Percentiles rank a stretch among this genome's conserved stretches.
These are phyloP conservation scores for Plasmodium inui DNA, from an alignment of 169 alveolate species.

Conservation along the genomic window DNA sequence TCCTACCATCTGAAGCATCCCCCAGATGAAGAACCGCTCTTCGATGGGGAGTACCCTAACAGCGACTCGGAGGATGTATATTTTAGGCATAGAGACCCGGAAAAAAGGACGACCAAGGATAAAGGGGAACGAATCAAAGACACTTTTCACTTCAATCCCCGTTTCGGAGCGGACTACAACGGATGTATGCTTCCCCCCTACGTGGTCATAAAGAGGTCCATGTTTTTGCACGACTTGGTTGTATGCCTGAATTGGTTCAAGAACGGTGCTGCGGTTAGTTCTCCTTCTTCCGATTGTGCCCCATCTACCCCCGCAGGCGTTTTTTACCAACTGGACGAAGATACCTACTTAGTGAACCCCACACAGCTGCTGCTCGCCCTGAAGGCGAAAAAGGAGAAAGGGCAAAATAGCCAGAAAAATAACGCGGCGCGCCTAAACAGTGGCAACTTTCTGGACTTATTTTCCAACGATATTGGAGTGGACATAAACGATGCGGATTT, in stretches of 20 bases:
- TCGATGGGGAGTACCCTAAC: not conserved
- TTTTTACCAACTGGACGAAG: slow-evolving; percentile 52
- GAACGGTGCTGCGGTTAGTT: not conserved
- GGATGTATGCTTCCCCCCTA: not conserved
- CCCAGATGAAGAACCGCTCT: not conserved
- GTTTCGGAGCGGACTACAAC: not conserved
- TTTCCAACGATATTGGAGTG: slow-evolving; percentile 49
- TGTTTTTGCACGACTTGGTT: slow-evolving; percentile 62
- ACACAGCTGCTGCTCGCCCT: slow-evolving; percentile 17
- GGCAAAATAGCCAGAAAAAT: not conserved
- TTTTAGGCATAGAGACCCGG: not conserved
- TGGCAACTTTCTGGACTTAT: slow-evolving; percentile 36
- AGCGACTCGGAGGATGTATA: not conserved
- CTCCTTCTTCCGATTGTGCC: not conserved
- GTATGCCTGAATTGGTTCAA: slow-evolving; percentile 55
- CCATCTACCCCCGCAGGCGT: not conserved
- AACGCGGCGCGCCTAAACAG: not conserved
- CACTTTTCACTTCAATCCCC: not conserved
- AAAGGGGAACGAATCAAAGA: not conserved
- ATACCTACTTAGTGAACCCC: slow-evolving; percentile 54
- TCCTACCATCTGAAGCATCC: not conserved
- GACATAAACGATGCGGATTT: slow-evolving; percentile 20
- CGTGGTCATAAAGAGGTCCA: slow-evolving; percentile 32
- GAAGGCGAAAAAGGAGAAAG: slow-evolving; percentile 1
- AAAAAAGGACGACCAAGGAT: not conserved